Evolutionary conservation across 805 yeast species (phyloP).

Genomic region (Wickerhamomyces kurtzmanii): DNA sequence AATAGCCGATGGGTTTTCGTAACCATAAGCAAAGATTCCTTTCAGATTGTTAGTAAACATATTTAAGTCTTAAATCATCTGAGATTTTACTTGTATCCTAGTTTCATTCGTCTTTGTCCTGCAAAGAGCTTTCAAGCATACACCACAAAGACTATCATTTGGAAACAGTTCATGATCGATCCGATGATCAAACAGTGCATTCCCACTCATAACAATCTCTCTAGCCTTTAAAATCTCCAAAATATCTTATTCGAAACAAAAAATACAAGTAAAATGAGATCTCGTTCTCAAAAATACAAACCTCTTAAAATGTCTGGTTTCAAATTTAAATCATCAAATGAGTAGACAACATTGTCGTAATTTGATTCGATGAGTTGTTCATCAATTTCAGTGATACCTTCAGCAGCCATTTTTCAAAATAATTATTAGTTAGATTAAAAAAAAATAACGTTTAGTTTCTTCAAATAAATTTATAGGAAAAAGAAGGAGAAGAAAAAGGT

Average conservation of each 20-base stretch:
- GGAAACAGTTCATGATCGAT: too few species aligned
- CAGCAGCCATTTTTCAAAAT: slow-evolving; percentile 27
- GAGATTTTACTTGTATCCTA: too few species aligned
- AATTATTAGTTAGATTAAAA: background rate
- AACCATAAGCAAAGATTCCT: slow-evolving; percentile 84
- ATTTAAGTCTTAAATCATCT: background rate
- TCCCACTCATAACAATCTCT: background rate
- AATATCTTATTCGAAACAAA: slow-evolving; percentile 1
- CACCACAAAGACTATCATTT: too few species aligned
- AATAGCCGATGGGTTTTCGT: slow-evolving; percentile 93
- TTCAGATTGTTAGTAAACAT: slow-evolving; percentile 26
- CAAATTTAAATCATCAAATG: slow-evolving; percentile 74
- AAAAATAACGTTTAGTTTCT: too few species aligned
- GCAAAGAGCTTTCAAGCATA: too few species aligned
- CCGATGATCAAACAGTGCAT: too few species aligned
- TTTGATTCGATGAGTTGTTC: slow-evolving; percentile 82
- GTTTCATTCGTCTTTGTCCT: too few species aligned
- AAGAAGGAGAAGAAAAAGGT: background rate
- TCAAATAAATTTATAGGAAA: too few species aligned
- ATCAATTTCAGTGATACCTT: slow-evolving; percentile 74
- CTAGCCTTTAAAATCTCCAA: background rate
- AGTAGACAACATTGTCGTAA: slow-evolving; percentile 83
- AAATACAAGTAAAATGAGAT: background rate
- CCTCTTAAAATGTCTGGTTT: slow-evolving; percentile 50
- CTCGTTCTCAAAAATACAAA: slow-evolving; percentile 2